Evolutionary conservation across 257 asterid genomes (phyloP), one percentile per base, ranked within the genome.

Genomic region (Scutellaria minor): DNA sequence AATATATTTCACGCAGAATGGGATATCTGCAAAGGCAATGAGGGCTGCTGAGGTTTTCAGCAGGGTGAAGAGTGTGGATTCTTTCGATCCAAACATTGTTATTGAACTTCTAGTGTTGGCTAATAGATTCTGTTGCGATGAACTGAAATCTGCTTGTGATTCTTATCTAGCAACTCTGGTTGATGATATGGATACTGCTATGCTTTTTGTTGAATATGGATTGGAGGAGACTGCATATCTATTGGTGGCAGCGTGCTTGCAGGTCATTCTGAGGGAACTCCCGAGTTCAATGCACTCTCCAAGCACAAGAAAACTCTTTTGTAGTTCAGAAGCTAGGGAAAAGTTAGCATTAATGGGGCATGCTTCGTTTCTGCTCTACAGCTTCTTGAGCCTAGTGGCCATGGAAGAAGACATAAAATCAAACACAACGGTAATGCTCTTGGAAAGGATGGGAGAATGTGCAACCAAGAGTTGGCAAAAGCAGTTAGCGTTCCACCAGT

Each of bases 201-300:
- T 86, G 78, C 58, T 85, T 54, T 81, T 95, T 27, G 68, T 95
- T 42, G 98, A 95, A 37, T 86, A 88, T 60, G 98, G 97, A 53
- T 69, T 95, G 79, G 90, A 84, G 73, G 99, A 92, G 82, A 80
- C 83, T 50, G 91, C 98, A 7, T 79, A 90, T 88, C 92, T 95
- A 53, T 72, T 95, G 24, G 96, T 95, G 52, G 98, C 95, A 10
- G 96, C 99, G 55, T 95, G 99, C 82, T 75, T 95, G 87, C 99
- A 88, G 79, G 93, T 95, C 5, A 84, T 90, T 75, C 78, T 95
- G 48, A 86, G 99, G 84, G 99, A 92, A 66, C 89, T 93, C 3
- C 97, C 98, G 0, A 67, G 74, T 74, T 88, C 91, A 18, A 79
- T 95, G 83, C 92, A 86, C 48, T 84, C 78, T 71, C 87, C 89